phyloP scores from a whole-genome alignment of 768 basidiomycete genomes.

The Auricularia sp. region DNA sequence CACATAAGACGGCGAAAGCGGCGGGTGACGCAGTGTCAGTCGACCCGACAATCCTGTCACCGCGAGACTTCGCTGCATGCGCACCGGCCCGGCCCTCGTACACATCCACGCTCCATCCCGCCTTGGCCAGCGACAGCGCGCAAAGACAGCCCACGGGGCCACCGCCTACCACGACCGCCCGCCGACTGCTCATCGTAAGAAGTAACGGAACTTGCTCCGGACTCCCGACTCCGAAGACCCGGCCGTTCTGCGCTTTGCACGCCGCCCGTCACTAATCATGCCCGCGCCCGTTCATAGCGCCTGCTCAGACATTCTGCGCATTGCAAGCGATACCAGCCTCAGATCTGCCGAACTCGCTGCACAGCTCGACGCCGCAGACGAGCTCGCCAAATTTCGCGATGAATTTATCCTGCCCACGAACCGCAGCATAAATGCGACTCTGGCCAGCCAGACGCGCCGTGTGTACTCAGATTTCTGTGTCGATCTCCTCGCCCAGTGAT shows the following conservation, averaged over 20 bases:
- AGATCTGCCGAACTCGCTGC: neutral
- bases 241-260: neutral
- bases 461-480: conserved; percentile 5
- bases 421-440: conserved; percentile 7
- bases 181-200: neutral
- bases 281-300: neutral
- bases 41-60: conserved; percentile 11
- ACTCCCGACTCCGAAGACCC: neutral
- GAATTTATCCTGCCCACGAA: conserved; percentile 12
- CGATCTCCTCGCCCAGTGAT: conserved; percentile 24
- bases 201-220: neutral
- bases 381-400: conserved; percentile 7
- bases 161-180: conserved; percentile 44
- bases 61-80: conserved; percentile 12
- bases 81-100: conserved; percentile 74
- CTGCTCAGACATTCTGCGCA: neutral
- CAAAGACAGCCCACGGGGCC: conserved; percentile 93
- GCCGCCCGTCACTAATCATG: no score
- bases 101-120: conserved; percentile 75
- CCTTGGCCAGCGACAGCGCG: conserved; percentile 74
- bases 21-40: conserved; percentile 5
- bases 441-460: conserved; percentile 4
- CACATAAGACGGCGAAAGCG: conserved; percentile 8
- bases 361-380: conserved; percentile 8
- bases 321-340: neutral